Base-by-base conservation (phyloP, 345 rosid species). In the Bruguiera parviflora region DNA sequence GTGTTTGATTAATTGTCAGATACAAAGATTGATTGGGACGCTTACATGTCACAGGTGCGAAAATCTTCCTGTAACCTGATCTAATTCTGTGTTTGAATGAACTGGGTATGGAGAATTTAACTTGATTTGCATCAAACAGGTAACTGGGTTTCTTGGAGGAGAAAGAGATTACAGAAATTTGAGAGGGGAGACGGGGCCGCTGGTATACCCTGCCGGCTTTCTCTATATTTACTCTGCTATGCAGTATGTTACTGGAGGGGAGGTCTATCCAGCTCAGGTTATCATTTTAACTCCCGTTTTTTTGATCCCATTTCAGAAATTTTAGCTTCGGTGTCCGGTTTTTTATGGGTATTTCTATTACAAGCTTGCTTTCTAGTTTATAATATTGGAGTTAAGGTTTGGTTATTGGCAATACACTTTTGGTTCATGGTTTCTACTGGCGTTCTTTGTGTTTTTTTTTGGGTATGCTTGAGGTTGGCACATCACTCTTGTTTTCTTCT, bases 1-100 rank as follows among this genome's bases (percentile, higher is more conserved):
- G 31, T 20, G 2, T 16, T 66, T 75, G 51, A 32, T 62, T 58
- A 6, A 22, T 66, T 64, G 25, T 53, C 89, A 91, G 98, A 94
- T 81, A 94, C 96, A 62, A 94, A 91, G 89, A 94, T 94, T 76
- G 98, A 94, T 68, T 91, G 97, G 98, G 98, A 94, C 77, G 98
- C 97, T 53, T 91, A 94, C 80, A 91, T 94, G 96, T 87, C 96
- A 65, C 97, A 94, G 97, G 98, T 92, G 64, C 55, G 18, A 56
- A 10, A 56, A 8, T 53, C 24, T 53, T 53, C 27, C 4, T 53
- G 22, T 52, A 5, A 22, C 22, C 22, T 53, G 8, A 64, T 63
- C n/a, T 11, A 63, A 28, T 31, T 29, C 21, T 66, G 64, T 8
- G 65, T 56, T 71, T 57, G 65, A 61, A 64, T 10, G 52, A 57